phyloP scores from a whole-genome alignment of 306 rosid genomes.

The Cucumis hystrix region DNA sequence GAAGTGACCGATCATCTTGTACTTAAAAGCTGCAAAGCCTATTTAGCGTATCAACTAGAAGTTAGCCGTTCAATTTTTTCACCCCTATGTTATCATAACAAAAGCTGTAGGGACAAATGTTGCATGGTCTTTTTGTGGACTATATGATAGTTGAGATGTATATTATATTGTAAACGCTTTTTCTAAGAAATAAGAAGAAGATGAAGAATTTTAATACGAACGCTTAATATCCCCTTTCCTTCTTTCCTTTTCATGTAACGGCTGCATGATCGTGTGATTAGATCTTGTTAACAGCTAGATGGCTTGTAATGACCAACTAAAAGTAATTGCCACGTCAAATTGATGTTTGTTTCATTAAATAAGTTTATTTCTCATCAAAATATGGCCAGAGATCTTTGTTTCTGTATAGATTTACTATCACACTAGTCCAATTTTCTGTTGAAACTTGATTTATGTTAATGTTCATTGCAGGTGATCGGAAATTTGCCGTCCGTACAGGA shows the following conservation, averaged over 20 bases:
- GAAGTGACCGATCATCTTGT: neutral
- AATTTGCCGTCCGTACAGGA: constrained; percentile 66
- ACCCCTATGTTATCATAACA: no score
- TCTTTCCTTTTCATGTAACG: neutral
- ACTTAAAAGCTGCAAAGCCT: neutral
- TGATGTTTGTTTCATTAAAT: neutral
- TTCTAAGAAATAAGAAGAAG: no score
- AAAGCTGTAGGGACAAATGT: neutral
- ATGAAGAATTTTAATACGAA: no score
- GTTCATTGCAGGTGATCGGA: constrained; percentile 52
- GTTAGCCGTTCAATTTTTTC: no score
- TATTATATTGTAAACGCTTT: neutral
- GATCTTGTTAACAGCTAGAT: neutral
- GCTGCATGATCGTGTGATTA: neutral
- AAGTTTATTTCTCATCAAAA: neutral
- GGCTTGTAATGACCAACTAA: neutral
- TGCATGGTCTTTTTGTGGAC: neutral
- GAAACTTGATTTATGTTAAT: neutral
- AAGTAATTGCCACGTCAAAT: neutral
- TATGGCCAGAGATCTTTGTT: neutral
- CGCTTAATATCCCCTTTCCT: neutral
- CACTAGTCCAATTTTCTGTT: neutral
- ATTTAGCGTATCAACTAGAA: no score
- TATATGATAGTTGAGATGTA: neutral
- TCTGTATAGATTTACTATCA: neutral